phyloP scores from a whole-genome alignment of 495 filamentous ascomycete species.

The Pseudevernia furfuracea region DNA sequence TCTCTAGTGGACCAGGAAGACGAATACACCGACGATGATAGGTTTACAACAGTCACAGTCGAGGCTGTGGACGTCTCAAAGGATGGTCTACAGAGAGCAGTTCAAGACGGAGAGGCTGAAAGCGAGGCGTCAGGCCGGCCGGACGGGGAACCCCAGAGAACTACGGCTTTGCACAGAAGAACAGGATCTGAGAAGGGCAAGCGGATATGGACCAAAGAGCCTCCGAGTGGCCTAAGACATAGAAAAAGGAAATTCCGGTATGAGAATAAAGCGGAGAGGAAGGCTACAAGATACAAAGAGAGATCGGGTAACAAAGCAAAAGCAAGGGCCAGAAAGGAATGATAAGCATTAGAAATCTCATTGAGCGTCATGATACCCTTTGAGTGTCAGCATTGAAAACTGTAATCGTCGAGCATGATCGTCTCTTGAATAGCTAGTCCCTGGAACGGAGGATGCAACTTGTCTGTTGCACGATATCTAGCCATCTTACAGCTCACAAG shows the following conservation, averaged over 20 bases:
- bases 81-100: slow-evolving; percentile 54
- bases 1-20: slow-evolving; percentile 70
- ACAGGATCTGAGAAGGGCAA: slow-evolving; percentile 26
- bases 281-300: slow-evolving; percentile 57
- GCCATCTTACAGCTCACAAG: neutral
- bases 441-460: slow-evolving; percentile 3
- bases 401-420: slow-evolving; percentile 1
- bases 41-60: slow-evolving; percentile 86
- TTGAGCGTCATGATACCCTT: neutral
- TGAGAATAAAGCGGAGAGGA: slow-evolving; percentile 75
- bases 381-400: slow-evolving; percentile 23
- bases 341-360: neutral
- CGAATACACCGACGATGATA: slow-evolving; percentile 94
- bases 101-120: slow-evolving; percentile 39
- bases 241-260: slow-evolving; percentile 91
- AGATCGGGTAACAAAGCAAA: slow-evolving; percentile 50
- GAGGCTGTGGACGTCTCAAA: slow-evolving; percentile 79
- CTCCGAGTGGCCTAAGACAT: slow-evolving; percentile 53
- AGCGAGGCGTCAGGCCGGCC: slow-evolving; percentile 35
- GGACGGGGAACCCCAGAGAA: slow-evolving; percentile 2
- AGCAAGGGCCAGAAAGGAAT: slow-evolving; percentile 29
- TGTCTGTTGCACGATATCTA: slow-evolving; percentile 2
- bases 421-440: slow-evolving; percentile 2
- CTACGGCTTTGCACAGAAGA: slow-evolving; percentile 23
- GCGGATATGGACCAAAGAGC: slow-evolving; percentile 41